Evolutionary conservation across 148 eudicot species (phyloP).

Genomic region (Rhododendron griersonianum): DNA sequence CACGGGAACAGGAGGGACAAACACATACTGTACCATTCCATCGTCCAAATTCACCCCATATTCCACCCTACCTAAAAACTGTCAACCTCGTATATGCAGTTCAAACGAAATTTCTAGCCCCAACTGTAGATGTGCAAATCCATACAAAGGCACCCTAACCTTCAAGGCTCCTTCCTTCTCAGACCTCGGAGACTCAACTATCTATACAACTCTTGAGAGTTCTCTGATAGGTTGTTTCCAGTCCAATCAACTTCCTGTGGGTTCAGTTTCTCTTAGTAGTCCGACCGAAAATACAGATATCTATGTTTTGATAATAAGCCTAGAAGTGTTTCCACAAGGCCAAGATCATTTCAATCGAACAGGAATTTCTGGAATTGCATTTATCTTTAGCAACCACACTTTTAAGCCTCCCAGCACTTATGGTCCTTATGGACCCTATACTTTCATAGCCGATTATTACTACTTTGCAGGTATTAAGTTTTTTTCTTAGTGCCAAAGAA

Average conservation of each 20-base stretch:
- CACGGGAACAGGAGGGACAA: neutral
- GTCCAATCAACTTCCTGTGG: conserved; percentile 42
- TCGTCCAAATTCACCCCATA: conserved; percentile 22
- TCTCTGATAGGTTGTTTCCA: conserved; percentile 24
- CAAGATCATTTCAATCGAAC: conserved; percentile 40
- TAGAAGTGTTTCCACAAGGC: conserved; percentile 58
- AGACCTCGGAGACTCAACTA: conserved; percentile 23
- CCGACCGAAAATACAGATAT: conserved; percentile 25
- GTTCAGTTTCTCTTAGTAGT: conserved; percentile 57
- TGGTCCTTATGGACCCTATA: conserved; percentile 78
- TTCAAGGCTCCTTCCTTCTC: conserved; percentile 72
- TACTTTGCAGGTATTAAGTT: conserved; percentile 32
- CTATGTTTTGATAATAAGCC: conserved; percentile 40
- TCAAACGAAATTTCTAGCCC: conserved; percentile 56
- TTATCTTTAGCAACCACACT: conserved; percentile 56
- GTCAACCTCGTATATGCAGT: conserved; percentile 35
- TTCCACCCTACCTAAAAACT: conserved; percentile 38
- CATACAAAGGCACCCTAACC: conserved; percentile 53
- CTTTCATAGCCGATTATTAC: conserved; percentile 34
- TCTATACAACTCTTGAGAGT: conserved; percentile 32
- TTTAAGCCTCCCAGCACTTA: conserved; percentile 39
- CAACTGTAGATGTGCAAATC: conserved; percentile 66
- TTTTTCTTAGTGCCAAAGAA: neutral
- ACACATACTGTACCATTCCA: conserved; percentile 31
- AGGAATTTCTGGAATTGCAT: conserved; percentile 44